Evolutionary conservation across 805 yeast genomes (phyloP).

Genomic region (Priceomyces melissophilus): DNA sequence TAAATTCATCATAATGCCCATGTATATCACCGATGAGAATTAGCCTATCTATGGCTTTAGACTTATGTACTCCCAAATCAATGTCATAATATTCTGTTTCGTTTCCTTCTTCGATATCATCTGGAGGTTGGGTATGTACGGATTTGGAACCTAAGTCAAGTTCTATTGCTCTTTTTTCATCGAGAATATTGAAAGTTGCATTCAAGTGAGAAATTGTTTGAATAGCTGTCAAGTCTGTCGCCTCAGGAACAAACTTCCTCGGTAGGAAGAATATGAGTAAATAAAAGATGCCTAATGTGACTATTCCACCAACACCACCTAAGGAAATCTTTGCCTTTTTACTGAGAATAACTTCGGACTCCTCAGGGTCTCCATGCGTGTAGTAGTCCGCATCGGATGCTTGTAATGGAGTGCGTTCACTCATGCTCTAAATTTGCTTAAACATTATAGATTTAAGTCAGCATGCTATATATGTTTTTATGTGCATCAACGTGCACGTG

Average conservation of each 20-base stretch:
- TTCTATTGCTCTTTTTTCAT: constrained; percentile 9
- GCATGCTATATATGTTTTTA: too few species aligned
- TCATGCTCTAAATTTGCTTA: constrained; percentile 5
- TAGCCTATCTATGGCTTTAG: constrained; percentile 39
- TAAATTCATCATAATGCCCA: constrained; percentile 63
- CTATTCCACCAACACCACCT: constrained; percentile 10
- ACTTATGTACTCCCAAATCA: constrained; percentile 3
- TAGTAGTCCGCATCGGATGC: neutral
- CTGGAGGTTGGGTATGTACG: neutral
- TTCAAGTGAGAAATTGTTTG: constrained; percentile 20
- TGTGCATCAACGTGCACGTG: too few species aligned
- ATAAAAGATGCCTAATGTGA: constrained; percentile 18
- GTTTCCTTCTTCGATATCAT: neutral
- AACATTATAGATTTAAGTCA: too few species aligned
- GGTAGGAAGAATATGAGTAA: constrained; percentile 34
- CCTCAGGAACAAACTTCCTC: constrained; percentile 30
- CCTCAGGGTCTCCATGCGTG: constrained; percentile 14
- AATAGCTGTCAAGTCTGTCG: constrained; percentile 23
- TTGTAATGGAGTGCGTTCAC: constrained; percentile 14
- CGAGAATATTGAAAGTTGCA: constrained; percentile 24
- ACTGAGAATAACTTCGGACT: constrained; percentile 5
- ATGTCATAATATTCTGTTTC: constrained; percentile 7
- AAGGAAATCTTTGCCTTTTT: constrained; percentile 13
- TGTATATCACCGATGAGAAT: constrained; percentile 86
- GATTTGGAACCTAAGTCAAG: constrained; percentile 15